These are phyloP conservation scores for Actinomortierella wolfii DNA, from an alignment of 371 early-diverging fungal species.

Conservation along the genomic window DNA sequence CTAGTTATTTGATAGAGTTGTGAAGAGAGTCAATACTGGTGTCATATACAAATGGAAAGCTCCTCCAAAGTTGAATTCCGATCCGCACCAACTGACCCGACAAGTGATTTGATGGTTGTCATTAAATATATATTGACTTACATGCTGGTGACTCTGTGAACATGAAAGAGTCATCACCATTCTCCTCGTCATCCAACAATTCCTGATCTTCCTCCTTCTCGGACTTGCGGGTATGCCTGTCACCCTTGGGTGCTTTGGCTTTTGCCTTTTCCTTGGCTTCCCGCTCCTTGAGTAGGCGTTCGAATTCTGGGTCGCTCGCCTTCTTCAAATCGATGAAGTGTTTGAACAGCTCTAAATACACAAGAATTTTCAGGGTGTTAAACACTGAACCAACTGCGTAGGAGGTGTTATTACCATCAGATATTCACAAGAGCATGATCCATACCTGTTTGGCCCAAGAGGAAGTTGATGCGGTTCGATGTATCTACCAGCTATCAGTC, in stretches of 20 bases:
- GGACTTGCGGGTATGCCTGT: constrained; percentile 87
- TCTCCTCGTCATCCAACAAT: constrained; percentile 76
- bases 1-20: constrained; percentile 46
- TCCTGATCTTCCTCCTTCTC: constrained; percentile 97
- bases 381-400: not conserved
- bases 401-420: not conserved
- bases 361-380: not conserved
- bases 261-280: constrained; percentile 27
- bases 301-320: constrained; percentile 49
- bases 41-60: no score
- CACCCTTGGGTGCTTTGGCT: constrained; percentile 50
- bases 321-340: constrained; percentile 69
- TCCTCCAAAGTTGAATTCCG: no score
- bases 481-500: constrained; percentile 54
- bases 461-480: constrained; percentile 80
- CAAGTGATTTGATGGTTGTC: not conserved
- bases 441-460: constrained; percentile 88
- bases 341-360: constrained; percentile 59
- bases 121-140: constrained; percentile 37
- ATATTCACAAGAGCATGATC: constrained; percentile 53
- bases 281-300: constrained; percentile 40
- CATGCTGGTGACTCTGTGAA: constrained; percentile 91
- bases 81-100: not conserved
- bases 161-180: constrained; percentile 62
- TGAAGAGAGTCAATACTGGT: no score